Evolutionary conservation across 768 basidiomycete species (phyloP).

Genomic region (Panellus pusillus): DNA sequence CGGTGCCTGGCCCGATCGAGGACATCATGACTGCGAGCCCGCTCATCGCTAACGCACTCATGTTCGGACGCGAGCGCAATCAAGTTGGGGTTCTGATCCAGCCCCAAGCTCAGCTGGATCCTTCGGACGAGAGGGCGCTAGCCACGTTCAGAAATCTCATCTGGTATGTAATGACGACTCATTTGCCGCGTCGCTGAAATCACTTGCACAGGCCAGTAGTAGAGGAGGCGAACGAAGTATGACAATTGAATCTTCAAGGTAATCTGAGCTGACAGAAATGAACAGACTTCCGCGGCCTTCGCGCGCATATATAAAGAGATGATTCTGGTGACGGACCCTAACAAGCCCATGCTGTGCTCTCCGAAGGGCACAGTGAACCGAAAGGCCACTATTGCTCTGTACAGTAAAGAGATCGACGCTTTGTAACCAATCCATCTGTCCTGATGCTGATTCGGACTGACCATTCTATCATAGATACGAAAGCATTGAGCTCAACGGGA

Average conservation of each 20-base stretch:
- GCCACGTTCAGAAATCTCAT: slow-evolving; percentile 38
- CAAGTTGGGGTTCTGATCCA: slow-evolving; percentile 25
- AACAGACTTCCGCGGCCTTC: too few relatives aligned
- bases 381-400: slow-evolving; percentile 41
- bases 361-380: slow-evolving; percentile 51
- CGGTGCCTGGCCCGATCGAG: slow-evolving; percentile 29
- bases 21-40: slow-evolving; percentile 19
- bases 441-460: too few relatives aligned
- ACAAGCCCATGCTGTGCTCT: slow-evolving; percentile 43
- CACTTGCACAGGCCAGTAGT: slow-evolving; percentile 32
- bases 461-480: too few relatives aligned
- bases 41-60: slow-evolving; percentile 7
- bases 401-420: slow-evolving; percentile 46
- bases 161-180: too few relatives aligned
- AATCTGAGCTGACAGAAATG: too few relatives aligned
- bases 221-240: slow-evolving; percentile 45
- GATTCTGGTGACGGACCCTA: slow-evolving; percentile 41
- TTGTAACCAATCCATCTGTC: too few relatives aligned
- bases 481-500: too few relatives aligned
- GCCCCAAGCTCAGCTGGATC: slow-evolving; percentile 16
- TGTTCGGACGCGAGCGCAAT: slow-evolving; percentile 17
- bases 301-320: too few relatives aligned
- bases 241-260: slow-evolving; percentile 42
- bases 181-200: not conserved
- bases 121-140: not conserved